Base-by-base conservation (phyloP, 768 basidiomycete species). In the Xerocomus potaroensis region DNA sequence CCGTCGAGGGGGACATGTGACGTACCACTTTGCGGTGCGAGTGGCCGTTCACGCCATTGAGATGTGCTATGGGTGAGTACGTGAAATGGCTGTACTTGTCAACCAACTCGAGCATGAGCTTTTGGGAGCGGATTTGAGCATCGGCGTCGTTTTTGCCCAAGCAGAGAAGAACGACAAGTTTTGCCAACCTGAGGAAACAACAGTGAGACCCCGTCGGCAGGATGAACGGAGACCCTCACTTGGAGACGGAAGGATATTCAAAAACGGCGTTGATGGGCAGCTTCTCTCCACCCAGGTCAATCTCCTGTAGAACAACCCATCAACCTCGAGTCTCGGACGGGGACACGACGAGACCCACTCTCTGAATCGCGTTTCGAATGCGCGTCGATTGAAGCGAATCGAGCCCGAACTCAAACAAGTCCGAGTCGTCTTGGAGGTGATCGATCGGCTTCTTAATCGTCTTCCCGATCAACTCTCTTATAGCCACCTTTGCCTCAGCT, bases 361-460 rank as follows among this genome's bases (percentile, higher is more conserved):
- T 74, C 52, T 73, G 73, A 33, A 70, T 58, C 2, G 64, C 61
- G 54, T 80, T 81, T 19, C 77, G 59, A 23, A 81, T 71, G 16
- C 76, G 63, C 4, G 73, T 72, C 10, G 74, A 75, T 48, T 78
- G 73, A 18, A 80, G 54, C 9, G 78, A 78, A 56, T 81, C 77
- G 24, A 81, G 66, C 21, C 80, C 80, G 38, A 72, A 77, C 0
- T 70, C 56, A 32, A 73, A 74, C 23, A 74, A 40, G 43, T 78
- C 76, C 21, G 68, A 69, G n/a, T 63, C 55, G 29, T 63, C 58
- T 34, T 49, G 39, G n/a, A 63, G 51, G 14, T 35, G 31, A 10
- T 53, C 51, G 3, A 49, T 38, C 9, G 48, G 46, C 23, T 49
- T 39, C 31, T 63, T 49, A 41, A 65, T 41, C 29, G 49, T 65